Conservation (phyloP, 306 rosid species). For the Calophaca sinica region DNA sequence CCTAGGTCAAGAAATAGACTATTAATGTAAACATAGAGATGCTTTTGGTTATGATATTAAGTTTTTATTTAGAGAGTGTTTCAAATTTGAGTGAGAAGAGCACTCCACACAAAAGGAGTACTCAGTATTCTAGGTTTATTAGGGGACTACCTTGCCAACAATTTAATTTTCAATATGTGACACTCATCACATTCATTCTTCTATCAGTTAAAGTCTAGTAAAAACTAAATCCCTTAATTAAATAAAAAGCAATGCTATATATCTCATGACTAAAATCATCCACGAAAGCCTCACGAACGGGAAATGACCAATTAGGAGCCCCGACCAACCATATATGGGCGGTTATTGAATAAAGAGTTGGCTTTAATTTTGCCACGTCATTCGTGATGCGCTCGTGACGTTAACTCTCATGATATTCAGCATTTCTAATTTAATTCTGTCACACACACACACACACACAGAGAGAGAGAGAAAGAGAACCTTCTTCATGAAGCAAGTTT, state of each 20-base stretch:
- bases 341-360: no score
- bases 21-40: not conserved
- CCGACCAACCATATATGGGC: no score
- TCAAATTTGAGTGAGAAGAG: not conserved
- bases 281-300: no score
- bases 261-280: no score
- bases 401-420: no score
- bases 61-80: not conserved
- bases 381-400: no score
- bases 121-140: not conserved
- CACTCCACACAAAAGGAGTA: not conserved
- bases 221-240: no score
- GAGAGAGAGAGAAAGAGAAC: conserved; percentile 45
- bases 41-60: not conserved
- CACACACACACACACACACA: not conserved
- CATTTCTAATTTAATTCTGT: no score
- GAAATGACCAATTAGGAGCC: no score
- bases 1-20: not conserved
- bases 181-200: conserved; percentile 19
- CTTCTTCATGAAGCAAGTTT: conserved; percentile 89
- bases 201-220: not conserved
- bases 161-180: conserved; percentile 12
- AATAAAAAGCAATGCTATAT: no score
- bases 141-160: not conserved
- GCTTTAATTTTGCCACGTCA: no score